A percentile compares a stretch with the other conserved stretches of the same genome.
These are phyloP conservation scores for Aspergillus neotritici DNA, from an alignment of 2,329 filamentous ascomycete species.

Conservation along the genomic window DNA sequence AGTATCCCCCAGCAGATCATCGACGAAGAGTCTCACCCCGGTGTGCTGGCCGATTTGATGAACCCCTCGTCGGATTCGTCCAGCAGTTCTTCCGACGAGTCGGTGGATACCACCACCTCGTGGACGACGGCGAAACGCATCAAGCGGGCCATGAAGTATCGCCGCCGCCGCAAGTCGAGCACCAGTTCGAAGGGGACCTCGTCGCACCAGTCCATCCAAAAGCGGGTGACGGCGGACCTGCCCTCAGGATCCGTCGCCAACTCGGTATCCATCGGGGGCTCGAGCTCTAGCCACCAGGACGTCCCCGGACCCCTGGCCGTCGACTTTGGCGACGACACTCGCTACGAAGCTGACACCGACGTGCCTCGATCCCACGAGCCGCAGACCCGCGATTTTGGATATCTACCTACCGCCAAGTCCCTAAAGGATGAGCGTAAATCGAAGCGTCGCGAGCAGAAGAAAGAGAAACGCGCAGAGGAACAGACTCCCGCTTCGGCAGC, in stretches of 20 bases:
- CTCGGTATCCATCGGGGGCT: conserved; percentile 18
- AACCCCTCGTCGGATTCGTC: conserved; percentile 49
- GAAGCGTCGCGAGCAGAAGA: conserved; percentile 21
- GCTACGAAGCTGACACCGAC: conserved; percentile 26
- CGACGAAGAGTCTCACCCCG: conserved; percentile 82
- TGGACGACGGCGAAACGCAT: conserved; percentile 70
- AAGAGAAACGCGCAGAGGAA: conserved; percentile 14
- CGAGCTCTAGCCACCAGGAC: conserved; percentile 17
- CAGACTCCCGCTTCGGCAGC: conserved; percentile 2
- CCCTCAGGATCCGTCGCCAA: conserved; percentile 2
- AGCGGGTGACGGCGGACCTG: conserved; percentile 15
- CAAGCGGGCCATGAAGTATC: conserved; percentile 66
- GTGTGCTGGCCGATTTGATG: conserved; percentile 74
- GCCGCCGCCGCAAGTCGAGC: conserved; percentile 71
- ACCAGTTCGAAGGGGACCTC: conserved; percentile 54
- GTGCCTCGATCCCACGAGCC: conserved; percentile 15
- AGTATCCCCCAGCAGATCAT: conserved; percentile 90
- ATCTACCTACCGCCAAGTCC: conserved; percentile 11
- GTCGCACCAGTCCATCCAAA: conserved; percentile 20
- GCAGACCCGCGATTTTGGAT: conserved; percentile 28
- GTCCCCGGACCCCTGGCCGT: conserved; percentile 19
- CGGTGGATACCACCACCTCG: conserved; percentile 61
- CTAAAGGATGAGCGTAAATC: conserved; percentile 10
- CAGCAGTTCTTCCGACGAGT: conserved; percentile 55
- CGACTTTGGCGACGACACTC: conserved; percentile 23